phyloP scores from a whole-genome alignment of 257 asterid species.

The Verbena officinalis region DNA sequence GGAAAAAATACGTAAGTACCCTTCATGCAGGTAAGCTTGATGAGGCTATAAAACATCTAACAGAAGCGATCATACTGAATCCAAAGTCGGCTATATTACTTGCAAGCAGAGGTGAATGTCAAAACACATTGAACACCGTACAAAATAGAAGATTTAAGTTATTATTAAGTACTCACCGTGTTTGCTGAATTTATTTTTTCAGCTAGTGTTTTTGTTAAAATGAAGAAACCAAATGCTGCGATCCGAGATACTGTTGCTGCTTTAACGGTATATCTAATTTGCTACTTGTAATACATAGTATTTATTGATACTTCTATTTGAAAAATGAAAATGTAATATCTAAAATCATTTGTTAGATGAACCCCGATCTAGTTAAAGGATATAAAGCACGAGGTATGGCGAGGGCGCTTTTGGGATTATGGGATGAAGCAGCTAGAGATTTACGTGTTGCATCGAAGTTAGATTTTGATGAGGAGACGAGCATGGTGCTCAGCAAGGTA shows the following conservation, averaged over 20 bases:
- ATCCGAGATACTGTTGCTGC: conserved; percentile 80
- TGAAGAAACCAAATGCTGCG: conserved; percentile 83
- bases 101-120: conserved; percentile 62
- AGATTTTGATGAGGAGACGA: conserved; percentile 69
- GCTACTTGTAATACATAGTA: neutral
- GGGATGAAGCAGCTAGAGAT: conserved; percentile 71
- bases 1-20: neutral
- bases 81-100: conserved; percentile 55
- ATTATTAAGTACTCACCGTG: neutral
- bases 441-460: conserved; percentile 51
- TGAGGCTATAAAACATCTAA: conserved; percentile 48
- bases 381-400: conserved; percentile 66
- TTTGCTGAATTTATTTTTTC: conserved; percentile 23
- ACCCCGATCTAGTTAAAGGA: conserved; percentile 56
- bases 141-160: neutral
- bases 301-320: conserved; percentile 8
- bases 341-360: conserved; percentile 39
- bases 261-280: conserved; percentile 26
- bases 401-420: conserved; percentile 60
- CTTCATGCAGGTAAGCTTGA: conserved; percentile 50
- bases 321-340: conserved; percentile 12
- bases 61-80: conserved; percentile 60
- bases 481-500: conserved; percentile 54
- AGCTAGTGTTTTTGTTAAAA: conserved; percentile 58
- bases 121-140: conserved; percentile 9